Evolutionary conservation across 768 basidiomycete species (phyloP).

Genomic region (Kwoniella heveanensis): DNA sequence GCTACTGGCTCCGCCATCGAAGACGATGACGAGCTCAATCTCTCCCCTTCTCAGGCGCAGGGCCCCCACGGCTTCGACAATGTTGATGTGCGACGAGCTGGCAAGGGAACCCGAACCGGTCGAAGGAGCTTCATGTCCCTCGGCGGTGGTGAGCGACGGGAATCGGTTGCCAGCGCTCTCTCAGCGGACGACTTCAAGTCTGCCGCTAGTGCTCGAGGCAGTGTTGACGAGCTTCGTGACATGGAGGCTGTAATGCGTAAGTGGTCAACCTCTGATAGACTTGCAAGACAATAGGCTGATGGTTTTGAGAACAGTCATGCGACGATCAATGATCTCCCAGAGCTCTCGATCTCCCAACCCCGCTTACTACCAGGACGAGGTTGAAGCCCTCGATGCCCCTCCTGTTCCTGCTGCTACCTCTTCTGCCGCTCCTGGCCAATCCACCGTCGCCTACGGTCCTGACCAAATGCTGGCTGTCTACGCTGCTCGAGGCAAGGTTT

Average conservation of each 20-base stretch:
- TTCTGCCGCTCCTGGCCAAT: constrained; percentile 21
- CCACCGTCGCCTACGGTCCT: constrained; percentile 45
- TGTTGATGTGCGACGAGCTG: constrained; percentile 29
- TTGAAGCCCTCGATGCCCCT: constrained; percentile 36
- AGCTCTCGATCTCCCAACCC: constrained; percentile 38
- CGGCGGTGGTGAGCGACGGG: constrained; percentile 38
- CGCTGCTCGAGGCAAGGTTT: constrained; percentile 49
- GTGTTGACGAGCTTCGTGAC: constrained; percentile 51
- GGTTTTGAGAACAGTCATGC: constrained; percentile 22
- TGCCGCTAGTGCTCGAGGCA: constrained; percentile 49
- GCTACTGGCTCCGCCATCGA: constrained; percentile 44
- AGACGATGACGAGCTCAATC: constrained; percentile 45
- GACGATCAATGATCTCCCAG: constrained; percentile 52
- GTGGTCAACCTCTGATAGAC: constrained; percentile 5
- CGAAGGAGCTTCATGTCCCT: constrained; percentile 35
- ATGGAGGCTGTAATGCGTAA: constrained; percentile 52
- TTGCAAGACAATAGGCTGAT: background rate
- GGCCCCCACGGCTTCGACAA: constrained; percentile 47
- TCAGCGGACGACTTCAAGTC: constrained; percentile 45
- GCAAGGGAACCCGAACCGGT: constrained; percentile 28
- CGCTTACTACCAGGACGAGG: constrained; percentile 25
- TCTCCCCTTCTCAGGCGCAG: constrained; percentile 50
- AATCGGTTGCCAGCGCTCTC: constrained; percentile 31
- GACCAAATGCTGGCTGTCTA: constrained; percentile 56
- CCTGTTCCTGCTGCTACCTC: constrained; percentile 14